Conservation (phyloP, 2,329 filamentous ascomycete species). For the Myriosclerotinia scirpicola region DNA sequence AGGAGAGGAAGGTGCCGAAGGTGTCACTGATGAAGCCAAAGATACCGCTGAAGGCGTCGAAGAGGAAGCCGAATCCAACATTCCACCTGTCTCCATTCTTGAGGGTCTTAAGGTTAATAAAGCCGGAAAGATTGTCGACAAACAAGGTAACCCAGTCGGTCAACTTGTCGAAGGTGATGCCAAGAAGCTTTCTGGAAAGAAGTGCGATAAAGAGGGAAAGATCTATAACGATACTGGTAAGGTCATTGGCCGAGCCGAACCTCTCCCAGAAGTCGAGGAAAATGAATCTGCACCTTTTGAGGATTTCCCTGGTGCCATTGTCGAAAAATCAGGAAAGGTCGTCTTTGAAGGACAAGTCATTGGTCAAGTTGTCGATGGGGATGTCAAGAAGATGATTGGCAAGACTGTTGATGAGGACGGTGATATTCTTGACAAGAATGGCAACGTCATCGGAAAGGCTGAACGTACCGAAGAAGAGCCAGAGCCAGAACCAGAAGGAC, state of each 20-base stretch:
- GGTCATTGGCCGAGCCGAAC: constrained; percentile 65
- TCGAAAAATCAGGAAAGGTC: constrained; percentile 55
- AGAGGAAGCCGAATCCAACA: constrained; percentile 52
- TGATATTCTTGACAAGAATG: constrained; percentile 76
- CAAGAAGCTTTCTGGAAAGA: constrained; percentile 63
- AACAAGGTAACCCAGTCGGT: constrained; percentile 49
- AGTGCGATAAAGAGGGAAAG: constrained; percentile 64
- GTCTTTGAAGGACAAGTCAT: constrained; percentile 52
- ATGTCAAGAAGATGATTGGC: constrained; percentile 61
- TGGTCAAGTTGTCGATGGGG: constrained; percentile 63
- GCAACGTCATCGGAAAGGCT: constrained; percentile 49
- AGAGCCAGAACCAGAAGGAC: constrained; percentile 31
- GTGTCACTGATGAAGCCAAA: constrained; percentile 38
- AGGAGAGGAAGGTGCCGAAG: constrained; percentile 38
- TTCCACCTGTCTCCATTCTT: constrained; percentile 42
- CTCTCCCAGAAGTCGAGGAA: constrained; percentile 57
- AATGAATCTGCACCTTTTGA: constrained; percentile 54
- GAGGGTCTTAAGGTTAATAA: constrained; percentile 58
- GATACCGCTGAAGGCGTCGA: constrained; percentile 43
- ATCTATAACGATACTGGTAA: constrained; percentile 72
- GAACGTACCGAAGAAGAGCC: constrained; percentile 39
- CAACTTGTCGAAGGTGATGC: constrained; percentile 64
- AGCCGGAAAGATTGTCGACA: constrained; percentile 53
- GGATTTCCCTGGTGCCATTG: constrained; percentile 54
- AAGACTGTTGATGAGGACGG: constrained; percentile 78